Conservation (phyloP, 768 basidiomycete genomes). For the Cyclocybe cylindracea region DNA sequence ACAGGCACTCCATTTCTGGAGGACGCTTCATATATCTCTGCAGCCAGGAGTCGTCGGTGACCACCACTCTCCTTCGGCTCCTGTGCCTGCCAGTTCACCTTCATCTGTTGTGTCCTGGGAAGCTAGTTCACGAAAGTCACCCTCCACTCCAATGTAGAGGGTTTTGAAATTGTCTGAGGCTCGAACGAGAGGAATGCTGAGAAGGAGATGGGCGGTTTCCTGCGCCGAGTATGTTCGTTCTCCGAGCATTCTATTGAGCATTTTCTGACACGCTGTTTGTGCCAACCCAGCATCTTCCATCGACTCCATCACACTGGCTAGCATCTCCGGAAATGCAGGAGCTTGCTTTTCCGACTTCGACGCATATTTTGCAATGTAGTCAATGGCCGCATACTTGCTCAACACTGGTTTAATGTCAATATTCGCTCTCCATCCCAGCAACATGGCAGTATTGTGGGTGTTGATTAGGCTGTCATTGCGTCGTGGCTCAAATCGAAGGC, state of each 20-base stretch:
- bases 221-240: slow-evolving; percentile 21
- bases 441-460: slow-evolving; percentile 7
- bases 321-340: slow-evolving; percentile 15
- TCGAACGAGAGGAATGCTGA: slow-evolving; percentile 18
- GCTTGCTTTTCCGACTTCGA: slow-evolving; percentile 2
- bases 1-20: neutral
- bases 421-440: slow-evolving; percentile 13
- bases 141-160: slow-evolving; percentile 8
- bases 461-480: too few relatives aligned
- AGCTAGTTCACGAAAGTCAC: neutral
- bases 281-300: slow-evolving; percentile 5
- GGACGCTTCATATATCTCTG: slow-evolving; percentile 1
- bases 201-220: slow-evolving; percentile 20
- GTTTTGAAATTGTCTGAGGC: slow-evolving; percentile 8
- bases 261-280: slow-evolving; percentile 21
- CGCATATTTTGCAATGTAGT: slow-evolving; percentile 9
- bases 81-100: neutral
- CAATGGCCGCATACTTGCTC: neutral
- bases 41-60: slow-evolving; percentile 2
- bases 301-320: neutral
- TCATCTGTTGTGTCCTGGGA: neutral
- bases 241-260: slow-evolving; percentile 22
- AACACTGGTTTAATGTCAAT: slow-evolving; percentile 5
- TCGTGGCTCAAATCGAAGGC: too few relatives aligned
- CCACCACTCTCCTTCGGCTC: neutral